Evolutionary conservation across 306 rosid genomes (phyloP).

Genomic region (Bauhinia variegata): DNA sequence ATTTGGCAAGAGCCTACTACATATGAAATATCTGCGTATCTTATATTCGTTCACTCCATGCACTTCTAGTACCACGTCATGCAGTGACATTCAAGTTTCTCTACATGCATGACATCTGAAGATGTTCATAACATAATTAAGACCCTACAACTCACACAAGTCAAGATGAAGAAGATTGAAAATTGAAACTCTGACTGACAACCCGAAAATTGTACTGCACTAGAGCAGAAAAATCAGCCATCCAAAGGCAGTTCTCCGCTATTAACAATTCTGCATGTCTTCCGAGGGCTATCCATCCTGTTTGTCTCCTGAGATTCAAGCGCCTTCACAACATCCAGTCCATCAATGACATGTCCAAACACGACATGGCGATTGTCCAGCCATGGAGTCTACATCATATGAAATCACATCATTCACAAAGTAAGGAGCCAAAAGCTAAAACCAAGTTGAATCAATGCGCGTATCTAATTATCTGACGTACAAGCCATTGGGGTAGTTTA

Average conservation of each 20-base stretch:
- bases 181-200: slow-evolving; percentile 12
- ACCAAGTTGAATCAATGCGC: slow-evolving; percentile 18
- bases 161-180: slow-evolving; percentile 3
- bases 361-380: slow-evolving; percentile 91
- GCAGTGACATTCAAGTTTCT: neutral
- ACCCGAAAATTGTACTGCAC: slow-evolving; percentile 24
- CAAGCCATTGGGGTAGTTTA: neutral
- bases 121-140: no score
- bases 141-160: neutral
- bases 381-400: slow-evolving; percentile 80
- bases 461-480: slow-evolving; percentile 1
- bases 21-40: neutral
- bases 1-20: neutral
- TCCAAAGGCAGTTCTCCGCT: slow-evolving; percentile 73
- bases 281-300: slow-evolving; percentile 67
- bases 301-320: slow-evolving; percentile 85
- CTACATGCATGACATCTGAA: neutral
- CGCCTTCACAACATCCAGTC: slow-evolving; percentile 69
- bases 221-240: slow-evolving; percentile 43
- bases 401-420: slow-evolving; percentile 31
- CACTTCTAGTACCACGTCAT: neutral
- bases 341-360: slow-evolving; percentile 77
- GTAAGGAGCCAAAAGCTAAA: slow-evolving; percentile 28
- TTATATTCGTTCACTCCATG: neutral
- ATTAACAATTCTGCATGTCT: slow-evolving; percentile 78